Conservation (phyloP, 2,329 filamentous ascomycete genomes). For the Aureobasidium zeae region DNA sequence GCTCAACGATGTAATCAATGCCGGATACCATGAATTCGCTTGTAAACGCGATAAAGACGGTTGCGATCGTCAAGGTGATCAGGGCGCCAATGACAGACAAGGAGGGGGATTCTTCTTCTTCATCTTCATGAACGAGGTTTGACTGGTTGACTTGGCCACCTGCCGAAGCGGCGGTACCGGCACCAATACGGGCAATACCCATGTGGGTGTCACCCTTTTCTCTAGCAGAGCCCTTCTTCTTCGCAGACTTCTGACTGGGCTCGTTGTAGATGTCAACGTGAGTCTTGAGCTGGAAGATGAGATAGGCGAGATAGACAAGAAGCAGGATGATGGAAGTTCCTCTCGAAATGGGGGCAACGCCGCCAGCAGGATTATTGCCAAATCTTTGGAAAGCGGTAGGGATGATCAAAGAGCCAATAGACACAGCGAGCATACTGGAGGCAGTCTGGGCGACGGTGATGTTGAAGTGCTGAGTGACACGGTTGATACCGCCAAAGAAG, state of each 20-base stretch:
- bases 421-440: constrained; percentile 67
- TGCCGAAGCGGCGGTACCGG: constrained; percentile 40
- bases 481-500: constrained; percentile 73
- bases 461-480: constrained; percentile 82
- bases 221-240: constrained; percentile 38
- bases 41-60: constrained; percentile 70
- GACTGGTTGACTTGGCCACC: constrained; percentile 42
- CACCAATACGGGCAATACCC: constrained; percentile 46
- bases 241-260: constrained; percentile 67
- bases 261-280: constrained; percentile 72
- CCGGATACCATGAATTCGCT: constrained; percentile 56
- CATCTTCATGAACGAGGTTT: constrained; percentile 37
- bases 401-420: constrained; percentile 74
- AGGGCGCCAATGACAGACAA: constrained; percentile 65
- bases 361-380: constrained; percentile 23
- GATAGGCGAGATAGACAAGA: constrained; percentile 71
- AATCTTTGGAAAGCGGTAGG: constrained; percentile 72
- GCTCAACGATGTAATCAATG: constrained; percentile 46
- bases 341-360: constrained; percentile 45
- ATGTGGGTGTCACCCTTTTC: constrained; percentile 41
- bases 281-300: constrained; percentile 85
- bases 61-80: constrained; percentile 60
- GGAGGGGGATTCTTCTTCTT: constrained; percentile 63
- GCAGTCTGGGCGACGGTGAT: constrained; percentile 85
- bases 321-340: constrained; percentile 73